Evolutionary conservation across 2,329 filamentous ascomycete genomes (phyloP).

Genomic region (Exophiala oligosperma): DNA sequence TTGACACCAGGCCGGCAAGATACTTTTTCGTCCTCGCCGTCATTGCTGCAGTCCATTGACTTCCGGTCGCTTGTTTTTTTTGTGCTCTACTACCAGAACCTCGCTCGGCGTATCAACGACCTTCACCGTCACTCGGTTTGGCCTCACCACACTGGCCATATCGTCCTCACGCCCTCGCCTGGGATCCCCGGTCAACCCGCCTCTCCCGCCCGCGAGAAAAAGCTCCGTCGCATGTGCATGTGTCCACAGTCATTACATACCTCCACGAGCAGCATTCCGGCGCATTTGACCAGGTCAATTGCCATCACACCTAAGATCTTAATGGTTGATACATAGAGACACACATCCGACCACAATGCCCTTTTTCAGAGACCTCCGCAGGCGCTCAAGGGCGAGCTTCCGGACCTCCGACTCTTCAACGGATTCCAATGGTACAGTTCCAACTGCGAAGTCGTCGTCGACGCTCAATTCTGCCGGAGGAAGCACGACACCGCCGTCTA

Average conservation of each 20-base stretch:
- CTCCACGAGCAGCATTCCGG: slow-evolving; percentile 7
- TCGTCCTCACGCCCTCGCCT: slow-evolving; percentile 4
- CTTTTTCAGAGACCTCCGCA: slow-evolving; percentile 74
- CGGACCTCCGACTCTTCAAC: slow-evolving; percentile 64
- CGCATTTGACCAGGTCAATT: slow-evolving; percentile 7
- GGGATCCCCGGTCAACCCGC: not conserved
- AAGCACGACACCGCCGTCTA: slow-evolving; percentile 73
- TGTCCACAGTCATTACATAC: slow-evolving; percentile 16
- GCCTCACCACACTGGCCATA: not conserved
- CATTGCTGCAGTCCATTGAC: not conserved
- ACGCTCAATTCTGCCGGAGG: slow-evolving; percentile 62
- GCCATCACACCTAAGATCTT: slow-evolving; percentile 2
- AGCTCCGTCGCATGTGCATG: slow-evolving; percentile 26
- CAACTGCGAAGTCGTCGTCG: slow-evolving; percentile 63
- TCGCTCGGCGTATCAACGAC: not conserved
- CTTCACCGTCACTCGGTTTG: slow-evolving; percentile 20
- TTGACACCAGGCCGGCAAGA: not conserved
- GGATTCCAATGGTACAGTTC: slow-evolving; percentile 60
- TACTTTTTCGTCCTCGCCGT: slow-evolving; percentile 16
- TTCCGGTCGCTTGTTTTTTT: not conserved
- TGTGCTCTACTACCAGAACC: not conserved
- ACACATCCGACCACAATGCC: slow-evolving; percentile 41
- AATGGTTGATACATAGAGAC: slow-evolving; percentile 13
- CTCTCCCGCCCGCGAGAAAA: slow-evolving; percentile 6
- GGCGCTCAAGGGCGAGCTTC: slow-evolving; percentile 74